Evolutionary conservation across 2,329 filamentous ascomycete genomes (phyloP), one percentile per base, ranked within the genome.

Genomic region (Talaromyces sp.): DNA sequence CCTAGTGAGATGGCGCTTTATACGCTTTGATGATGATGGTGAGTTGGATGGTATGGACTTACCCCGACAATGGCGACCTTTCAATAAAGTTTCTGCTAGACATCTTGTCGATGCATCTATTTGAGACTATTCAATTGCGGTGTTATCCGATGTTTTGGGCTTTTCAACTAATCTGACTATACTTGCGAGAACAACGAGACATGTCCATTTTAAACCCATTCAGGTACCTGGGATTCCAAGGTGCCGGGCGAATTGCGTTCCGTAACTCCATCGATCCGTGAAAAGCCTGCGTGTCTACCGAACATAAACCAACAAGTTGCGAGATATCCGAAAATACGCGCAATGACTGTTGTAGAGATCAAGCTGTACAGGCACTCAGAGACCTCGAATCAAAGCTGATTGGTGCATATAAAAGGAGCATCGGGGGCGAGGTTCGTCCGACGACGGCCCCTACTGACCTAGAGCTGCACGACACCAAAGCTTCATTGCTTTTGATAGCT

Each of bases 1-100:
- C n/a, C n/a, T n/a, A n/a, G 28, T 48, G 39, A 42, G 39, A 40
- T 21, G 39, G 3, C 7, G n/a, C 5, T 40, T 40, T 23, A n/a
- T n/a, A n/a, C n/a, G n/a, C n/a, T n/a, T n/a, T n/a, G n/a, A n/a
- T n/a, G 21, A 46, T 25, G 11, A 21, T 23, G 11, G 1, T 12
- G 18, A 16, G 21, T 23, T n/a, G 18, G 11, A 46, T 46, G 42
- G 18, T 2, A 14, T 46, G 5, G n/a, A 64, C 70, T 54, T 74
- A 75, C 75, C 1, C 76, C 76, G 25, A 78, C 72, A 63, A 79
- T 73, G 50, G 76, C 76, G 25, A 79, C 69, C 64, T 71, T 54
- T 74, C 68, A 18, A 79, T 71, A 62, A 66, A 58, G 63, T 78
- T 79, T 9, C 33, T 52, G 25, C 8, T 28, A 11, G 46, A 52